phyloP scores from a whole-genome alignment of 805 yeast species.

The Schizosaccharomyces octosporus region DNA sequence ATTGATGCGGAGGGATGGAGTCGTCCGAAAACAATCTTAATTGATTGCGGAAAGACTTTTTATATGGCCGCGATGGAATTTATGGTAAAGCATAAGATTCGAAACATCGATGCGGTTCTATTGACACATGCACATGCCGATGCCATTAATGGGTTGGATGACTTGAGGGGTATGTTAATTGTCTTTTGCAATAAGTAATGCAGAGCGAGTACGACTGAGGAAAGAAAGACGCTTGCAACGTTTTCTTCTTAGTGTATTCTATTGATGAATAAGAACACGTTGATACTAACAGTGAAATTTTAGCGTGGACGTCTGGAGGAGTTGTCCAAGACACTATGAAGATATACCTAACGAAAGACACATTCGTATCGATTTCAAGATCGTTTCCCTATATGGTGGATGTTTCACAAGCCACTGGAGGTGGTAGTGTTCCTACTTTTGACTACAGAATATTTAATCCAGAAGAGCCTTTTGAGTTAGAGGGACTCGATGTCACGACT shows the following conservation, averaged over 20 bases:
- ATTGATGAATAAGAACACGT: background rate
- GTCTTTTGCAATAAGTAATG: background rate
- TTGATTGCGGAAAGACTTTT: slow-evolving; percentile 2
- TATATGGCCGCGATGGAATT: background rate
- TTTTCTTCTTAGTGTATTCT: background rate
- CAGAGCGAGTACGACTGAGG: background rate
- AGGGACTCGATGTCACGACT: background rate
- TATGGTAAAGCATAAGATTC: background rate
- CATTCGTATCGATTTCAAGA: background rate
- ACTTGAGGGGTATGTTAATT: background rate
- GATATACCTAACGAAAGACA: background rate
- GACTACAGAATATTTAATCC: background rate
- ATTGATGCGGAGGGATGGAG: background rate
- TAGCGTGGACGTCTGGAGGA: background rate
- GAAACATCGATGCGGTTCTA: slow-evolving; percentile 1
- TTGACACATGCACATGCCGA: slow-evolving; percentile 3
- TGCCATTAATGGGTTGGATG: slow-evolving; percentile 2
- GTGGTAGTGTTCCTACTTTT: slow-evolving; percentile 2
- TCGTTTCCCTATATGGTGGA: background rate
- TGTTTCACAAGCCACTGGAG: background rate
- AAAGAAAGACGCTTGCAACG: background rate
- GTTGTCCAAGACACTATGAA: background rate
- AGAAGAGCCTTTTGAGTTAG: background rate
- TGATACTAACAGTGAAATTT: background rate
- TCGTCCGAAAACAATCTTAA: background rate